Evolutionary conservation across 352 stramenopile species (phyloP).

Genomic region (Peronospora farinosa): DNA sequence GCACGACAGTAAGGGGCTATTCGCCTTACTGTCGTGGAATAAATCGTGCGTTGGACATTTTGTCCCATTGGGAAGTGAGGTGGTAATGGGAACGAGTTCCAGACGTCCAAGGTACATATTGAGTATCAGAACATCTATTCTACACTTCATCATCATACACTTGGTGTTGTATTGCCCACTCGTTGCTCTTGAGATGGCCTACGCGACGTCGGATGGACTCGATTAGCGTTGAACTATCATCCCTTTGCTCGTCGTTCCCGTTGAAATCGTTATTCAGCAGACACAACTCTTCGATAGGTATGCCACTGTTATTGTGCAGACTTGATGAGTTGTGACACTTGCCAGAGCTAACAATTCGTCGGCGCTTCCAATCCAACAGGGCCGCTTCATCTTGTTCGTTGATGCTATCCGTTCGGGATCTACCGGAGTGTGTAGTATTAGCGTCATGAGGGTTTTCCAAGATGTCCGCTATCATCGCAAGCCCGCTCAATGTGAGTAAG

Average conservation of each 20-base stretch:
- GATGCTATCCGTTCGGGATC: neutral
- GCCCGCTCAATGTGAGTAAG: conserved; percentile 47
- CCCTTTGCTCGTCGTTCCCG: conserved; percentile 12
- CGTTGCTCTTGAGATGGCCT: conserved; percentile 49
- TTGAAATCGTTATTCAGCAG: conserved; percentile 73
- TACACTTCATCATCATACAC: conserved; percentile 85
- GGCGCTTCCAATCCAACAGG: conserved; percentile 25
- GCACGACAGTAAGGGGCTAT: neutral
- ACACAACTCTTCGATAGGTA: conserved; percentile 45
- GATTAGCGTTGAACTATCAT: conserved; percentile 25
- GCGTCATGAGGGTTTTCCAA: conserved; percentile 18
- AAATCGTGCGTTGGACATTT: neutral
- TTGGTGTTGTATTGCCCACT: conserved; percentile 53
- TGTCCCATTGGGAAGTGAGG: neutral
- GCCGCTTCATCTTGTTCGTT: conserved; percentile 1
- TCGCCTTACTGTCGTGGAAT: neutral
- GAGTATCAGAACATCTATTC: conserved; percentile 6
- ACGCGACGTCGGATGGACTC: conserved; percentile 30
- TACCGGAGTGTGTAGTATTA: conserved; percentile 1
- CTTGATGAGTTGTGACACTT: conserved; percentile 1
- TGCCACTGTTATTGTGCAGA: conserved; percentile 1
- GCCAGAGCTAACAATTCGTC: conserved; percentile 16
- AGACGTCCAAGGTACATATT: conserved; percentile 7
- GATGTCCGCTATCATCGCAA: conserved; percentile 36
- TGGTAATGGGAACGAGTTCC: conserved; percentile 8